phyloP scores from a whole-genome alignment of 257 asterid species.

The Cinchona pubescens region DNA sequence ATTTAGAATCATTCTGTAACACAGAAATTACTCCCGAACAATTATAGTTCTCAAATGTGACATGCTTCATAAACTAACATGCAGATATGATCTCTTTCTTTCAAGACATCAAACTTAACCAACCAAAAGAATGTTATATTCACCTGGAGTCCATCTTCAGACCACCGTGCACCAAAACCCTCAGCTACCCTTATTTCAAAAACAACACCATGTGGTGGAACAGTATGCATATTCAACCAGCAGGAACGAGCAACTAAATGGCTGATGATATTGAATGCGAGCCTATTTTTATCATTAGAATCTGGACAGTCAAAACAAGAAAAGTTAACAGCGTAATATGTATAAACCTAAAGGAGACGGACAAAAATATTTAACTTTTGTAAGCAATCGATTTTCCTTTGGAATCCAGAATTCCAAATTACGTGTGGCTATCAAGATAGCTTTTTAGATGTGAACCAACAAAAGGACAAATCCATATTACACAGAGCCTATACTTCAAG shows the following conservation, averaged over 20 bases:
- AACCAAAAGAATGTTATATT: background rate
- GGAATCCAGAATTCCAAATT: background rate
- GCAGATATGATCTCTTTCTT: background rate
- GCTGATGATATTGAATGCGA: constrained; percentile 45
- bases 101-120: background rate
- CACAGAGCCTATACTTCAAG: background rate
- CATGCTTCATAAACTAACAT: background rate
- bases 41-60: background rate
- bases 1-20: background rate
- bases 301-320: constrained; percentile 40
- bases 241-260: constrained; percentile 43
- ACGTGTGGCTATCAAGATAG: background rate
- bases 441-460: background rate
- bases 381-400: background rate
- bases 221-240: constrained; percentile 73
- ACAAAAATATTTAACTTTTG: background rate
- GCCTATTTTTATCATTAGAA: constrained; percentile 49
- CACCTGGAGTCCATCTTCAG: constrained; percentile 75
- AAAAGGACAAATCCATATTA: background rate
- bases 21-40: background rate
- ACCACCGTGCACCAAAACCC: constrained; percentile 90
- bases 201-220: constrained; percentile 64
- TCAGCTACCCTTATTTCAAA: constrained; percentile 61
- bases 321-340: background rate
- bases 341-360: background rate